phyloP scores from a whole-genome alignment of 192 early-diverging fungal genomes.

The Backusella westeae region DNA sequence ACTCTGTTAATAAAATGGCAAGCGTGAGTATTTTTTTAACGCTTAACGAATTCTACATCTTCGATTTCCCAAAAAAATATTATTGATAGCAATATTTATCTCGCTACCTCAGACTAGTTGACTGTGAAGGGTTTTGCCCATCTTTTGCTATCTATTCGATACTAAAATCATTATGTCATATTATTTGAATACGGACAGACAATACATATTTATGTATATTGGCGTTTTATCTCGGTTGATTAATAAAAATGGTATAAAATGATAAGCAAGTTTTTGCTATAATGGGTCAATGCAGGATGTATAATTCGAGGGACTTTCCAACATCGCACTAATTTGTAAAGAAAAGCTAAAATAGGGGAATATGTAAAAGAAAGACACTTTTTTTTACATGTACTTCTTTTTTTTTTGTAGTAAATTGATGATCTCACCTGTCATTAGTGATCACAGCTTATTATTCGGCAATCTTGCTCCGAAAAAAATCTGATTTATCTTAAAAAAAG shows the following conservation, averaged over 20 bases:
- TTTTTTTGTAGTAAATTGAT: not conserved
- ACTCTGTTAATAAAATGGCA: not conserved
- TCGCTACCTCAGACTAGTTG: not conserved
- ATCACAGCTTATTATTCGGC: not conserved
- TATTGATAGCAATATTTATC: not conserved
- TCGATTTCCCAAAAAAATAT: too few relatives aligned
- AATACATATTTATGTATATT: not conserved
- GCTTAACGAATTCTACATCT: too few relatives aligned
- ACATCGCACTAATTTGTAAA: too few relatives aligned
- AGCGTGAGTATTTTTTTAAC: not conserved
- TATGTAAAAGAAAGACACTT: not conserved
- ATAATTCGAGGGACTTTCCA: not conserved
- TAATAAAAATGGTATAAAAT: not conserved
- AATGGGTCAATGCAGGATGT: not conserved
- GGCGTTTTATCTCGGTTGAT: not conserved
- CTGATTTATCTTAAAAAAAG: not conserved
- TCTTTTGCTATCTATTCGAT: not conserved
- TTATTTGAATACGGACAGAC: not conserved
- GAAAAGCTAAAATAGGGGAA: too few relatives aligned
- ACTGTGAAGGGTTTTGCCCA: not conserved
- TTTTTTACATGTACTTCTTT: not conserved
- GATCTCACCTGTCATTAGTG: not conserved
- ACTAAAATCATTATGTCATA: not conserved
- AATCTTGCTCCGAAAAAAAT: not conserved
- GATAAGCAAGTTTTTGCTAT: not conserved